These are phyloP conservation scores for Rutidosis leptorrhynchoides DNA, from an alignment of 129 eudicot species.

Conservation along the genomic window DNA sequence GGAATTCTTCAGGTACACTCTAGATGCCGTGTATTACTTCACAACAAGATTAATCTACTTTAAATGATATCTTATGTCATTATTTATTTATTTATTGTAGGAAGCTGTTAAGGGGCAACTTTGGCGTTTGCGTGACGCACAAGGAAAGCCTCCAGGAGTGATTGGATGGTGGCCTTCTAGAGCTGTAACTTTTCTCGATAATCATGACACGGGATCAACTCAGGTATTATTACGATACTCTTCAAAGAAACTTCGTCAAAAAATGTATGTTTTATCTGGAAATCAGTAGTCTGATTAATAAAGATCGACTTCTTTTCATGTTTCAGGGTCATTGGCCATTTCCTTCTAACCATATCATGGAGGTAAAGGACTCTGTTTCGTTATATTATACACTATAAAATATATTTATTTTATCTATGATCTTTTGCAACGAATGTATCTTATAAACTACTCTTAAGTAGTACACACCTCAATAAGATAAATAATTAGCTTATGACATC, in stretches of 20 bases:
- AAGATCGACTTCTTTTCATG: not conserved
- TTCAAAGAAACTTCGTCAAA: not conserved
- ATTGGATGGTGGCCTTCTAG: conserved; percentile 99
- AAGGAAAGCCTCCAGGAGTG: conserved; percentile 95
- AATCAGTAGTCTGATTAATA: not conserved
- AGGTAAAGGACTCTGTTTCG: not conserved
- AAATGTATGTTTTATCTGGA: not conserved
- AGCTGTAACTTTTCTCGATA: conserved; percentile 88
- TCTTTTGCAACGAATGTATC: too few species aligned
- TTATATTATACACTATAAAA: not conserved
- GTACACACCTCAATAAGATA: too few species aligned
- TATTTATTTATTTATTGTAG: conserved; percentile 38
- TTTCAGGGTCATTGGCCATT: too few species aligned
- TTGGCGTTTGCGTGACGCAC: conserved; percentile 90
- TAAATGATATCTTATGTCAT: not conserved
- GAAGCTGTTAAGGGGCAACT: conserved; percentile 85
- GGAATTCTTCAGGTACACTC: conserved; percentile 79
- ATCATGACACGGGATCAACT: conserved; percentile 95
- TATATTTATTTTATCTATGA: too few species aligned
- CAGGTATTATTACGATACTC: conserved; percentile 45
- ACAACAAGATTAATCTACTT: not conserved
- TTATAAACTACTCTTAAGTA: too few species aligned
- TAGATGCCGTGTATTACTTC: not conserved
- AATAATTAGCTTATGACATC: too few species aligned
- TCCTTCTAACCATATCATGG: not conserved